These are phyloP conservation scores for Rhododendron ovatum DNA, from an alignment of 148 eudicot species.

Conservation along the genomic window DNA sequence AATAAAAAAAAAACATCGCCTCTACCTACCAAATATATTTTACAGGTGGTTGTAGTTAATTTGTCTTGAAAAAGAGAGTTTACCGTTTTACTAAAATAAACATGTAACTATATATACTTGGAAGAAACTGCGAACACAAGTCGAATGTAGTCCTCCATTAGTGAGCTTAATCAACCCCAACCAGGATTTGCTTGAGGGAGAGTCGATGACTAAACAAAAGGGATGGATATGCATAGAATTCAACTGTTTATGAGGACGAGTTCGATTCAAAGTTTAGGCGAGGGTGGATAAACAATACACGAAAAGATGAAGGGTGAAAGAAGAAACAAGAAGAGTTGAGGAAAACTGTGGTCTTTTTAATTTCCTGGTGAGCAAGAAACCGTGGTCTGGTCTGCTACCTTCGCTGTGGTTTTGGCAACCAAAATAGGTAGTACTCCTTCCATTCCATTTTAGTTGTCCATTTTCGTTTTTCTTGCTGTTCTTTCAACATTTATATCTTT, in stretches of 20 bases:
- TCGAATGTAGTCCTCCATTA: too few species aligned
- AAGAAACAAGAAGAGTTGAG: not conserved
- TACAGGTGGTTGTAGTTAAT: too few species aligned
- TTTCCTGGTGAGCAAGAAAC: not conserved
- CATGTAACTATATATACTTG: not conserved
- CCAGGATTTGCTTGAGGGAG: not conserved
- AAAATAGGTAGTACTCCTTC: too few species aligned
- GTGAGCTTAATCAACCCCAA: too few species aligned
- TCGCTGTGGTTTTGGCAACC: not conserved
- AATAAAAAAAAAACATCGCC: too few species aligned
- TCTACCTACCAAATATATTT: too few species aligned
- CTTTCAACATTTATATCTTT: too few species aligned
- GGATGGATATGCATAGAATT: not conserved
- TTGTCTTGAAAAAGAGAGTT: not conserved
- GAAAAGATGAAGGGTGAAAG: not conserved
- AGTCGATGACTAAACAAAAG: not conserved
- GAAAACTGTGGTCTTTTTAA: not conserved
- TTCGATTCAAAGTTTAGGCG: not conserved
- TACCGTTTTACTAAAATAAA: not conserved
- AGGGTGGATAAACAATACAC: not conserved
- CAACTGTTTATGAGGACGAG: not conserved
- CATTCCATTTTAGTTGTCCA: too few species aligned
- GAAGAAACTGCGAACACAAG: not conserved
- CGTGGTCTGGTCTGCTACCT: not conserved
- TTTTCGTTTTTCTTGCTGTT: too few species aligned